phyloP scores from a whole-genome alignment of 345 rosid species.

The Cochlearia excelsa region DNA sequence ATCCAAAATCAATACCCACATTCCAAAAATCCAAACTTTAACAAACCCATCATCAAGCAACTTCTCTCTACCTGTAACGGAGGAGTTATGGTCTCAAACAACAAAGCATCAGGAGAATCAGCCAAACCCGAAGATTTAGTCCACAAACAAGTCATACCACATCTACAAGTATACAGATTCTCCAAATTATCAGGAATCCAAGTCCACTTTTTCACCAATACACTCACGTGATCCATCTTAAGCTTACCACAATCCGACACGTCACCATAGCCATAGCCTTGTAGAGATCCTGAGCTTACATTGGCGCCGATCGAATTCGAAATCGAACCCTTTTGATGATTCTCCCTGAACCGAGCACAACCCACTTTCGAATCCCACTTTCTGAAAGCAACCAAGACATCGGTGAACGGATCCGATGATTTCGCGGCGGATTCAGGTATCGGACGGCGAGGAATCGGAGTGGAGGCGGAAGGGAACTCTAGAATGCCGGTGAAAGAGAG shows the following conservation, averaged over 20 bases:
- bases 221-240: constrained; percentile 61
- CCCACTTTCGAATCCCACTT: constrained; percentile 86
- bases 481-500: constrained; percentile 75
- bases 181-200: constrained; percentile 97
- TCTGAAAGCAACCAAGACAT: constrained; percentile 49
- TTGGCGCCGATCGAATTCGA: constrained; percentile 33
- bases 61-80: constrained; percentile 52
- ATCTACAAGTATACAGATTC: constrained; percentile 71
- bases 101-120: constrained; percentile 81
- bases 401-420: constrained; percentile 55
- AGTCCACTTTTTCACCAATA: constrained; percentile 93
- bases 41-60: constrained; percentile 13
- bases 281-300: constrained; percentile 57
- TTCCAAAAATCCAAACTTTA: not conserved
- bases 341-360: constrained; percentile 60
- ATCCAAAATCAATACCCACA: not conserved
- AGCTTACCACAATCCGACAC: constrained; percentile 48
- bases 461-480: constrained; percentile 60
- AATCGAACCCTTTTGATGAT: constrained; percentile 2
- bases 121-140: constrained; percentile 85
- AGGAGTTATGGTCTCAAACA: constrained; percentile 81
- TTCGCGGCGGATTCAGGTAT: constrained; percentile 11
- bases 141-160: constrained; percentile 93
- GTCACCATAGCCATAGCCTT: constrained; percentile 31
- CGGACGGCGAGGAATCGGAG: constrained; percentile 31